A percentile compares a stretch with the other conserved stretches of the same genome.
phyloP scores from a whole-genome alignment of 2,329 filamentous ascomycete species.

The Colletotrichum costaricense region DNA sequence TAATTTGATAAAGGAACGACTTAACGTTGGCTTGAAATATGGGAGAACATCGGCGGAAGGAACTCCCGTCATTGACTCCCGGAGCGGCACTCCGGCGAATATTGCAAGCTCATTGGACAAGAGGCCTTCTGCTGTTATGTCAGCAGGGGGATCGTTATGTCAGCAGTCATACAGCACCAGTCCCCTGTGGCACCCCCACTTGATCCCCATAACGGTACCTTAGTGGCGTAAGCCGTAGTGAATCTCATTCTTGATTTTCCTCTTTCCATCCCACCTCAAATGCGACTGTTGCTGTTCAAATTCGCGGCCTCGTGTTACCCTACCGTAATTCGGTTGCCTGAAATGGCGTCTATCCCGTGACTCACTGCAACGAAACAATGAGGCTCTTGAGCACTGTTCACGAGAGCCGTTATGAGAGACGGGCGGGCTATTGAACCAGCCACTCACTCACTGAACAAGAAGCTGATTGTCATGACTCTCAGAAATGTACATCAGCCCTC shows the following conservation, averaged over 20 bases:
- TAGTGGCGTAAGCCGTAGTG: background rate
- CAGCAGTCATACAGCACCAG: background rate
- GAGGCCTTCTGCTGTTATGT: too few species aligned
- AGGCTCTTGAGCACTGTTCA: background rate
- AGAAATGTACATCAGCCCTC: background rate
- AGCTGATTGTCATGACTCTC: background rate
- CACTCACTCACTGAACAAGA: background rate
- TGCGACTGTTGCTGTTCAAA: background rate
- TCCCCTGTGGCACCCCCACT: background rate
- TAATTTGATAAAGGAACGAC: too few species aligned
- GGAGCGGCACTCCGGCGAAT: background rate
- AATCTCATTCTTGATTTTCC: background rate
- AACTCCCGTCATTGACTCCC: background rate
- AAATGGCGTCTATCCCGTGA: background rate
- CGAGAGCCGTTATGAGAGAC: background rate
- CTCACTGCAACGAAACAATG: background rate
- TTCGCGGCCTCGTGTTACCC: background rate
- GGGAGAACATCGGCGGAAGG: background rate
- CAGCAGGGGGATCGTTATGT: background rate
- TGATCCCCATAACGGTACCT: background rate
- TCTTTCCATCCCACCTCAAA: background rate
- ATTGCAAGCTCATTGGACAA: background rate
- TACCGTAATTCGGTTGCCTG: background rate
- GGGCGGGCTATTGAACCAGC: background rate
- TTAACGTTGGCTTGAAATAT: fast-evolving